phyloP scores from a whole-genome alignment of 176 grass and related monocot species.

The Tuctoria greenei region DNA sequence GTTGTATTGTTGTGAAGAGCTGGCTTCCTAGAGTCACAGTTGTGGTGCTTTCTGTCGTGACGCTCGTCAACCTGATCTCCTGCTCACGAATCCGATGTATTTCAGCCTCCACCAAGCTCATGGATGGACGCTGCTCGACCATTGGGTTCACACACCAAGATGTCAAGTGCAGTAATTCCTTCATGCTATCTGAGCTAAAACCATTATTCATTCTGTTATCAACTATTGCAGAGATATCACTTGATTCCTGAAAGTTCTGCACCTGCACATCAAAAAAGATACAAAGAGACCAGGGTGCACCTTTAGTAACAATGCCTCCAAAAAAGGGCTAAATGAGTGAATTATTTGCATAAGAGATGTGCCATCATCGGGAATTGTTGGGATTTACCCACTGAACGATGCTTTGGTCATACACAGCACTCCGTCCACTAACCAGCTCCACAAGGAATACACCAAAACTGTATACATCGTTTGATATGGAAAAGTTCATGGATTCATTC shows the following conservation, averaged over 20 bases:
- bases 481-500: slow-evolving; percentile 65
- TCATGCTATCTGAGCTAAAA: slow-evolving; percentile 75
- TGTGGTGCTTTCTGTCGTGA: slow-evolving; percentile 55
- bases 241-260: slow-evolving; percentile 62
- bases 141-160: slow-evolving; percentile 62
- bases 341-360: neutral
- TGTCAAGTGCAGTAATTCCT: slow-evolving; percentile 67
- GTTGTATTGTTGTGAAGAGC: slow-evolving; percentile 67
- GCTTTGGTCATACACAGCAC: slow-evolving; percentile 55
- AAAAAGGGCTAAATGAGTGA: neutral
- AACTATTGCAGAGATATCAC: slow-evolving; percentile 39
- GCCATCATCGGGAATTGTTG: neutral
- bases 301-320: neutral
- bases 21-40: slow-evolving; percentile 96
- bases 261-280: slow-evolving; percentile 43
- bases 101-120: slow-evolving; percentile 77
- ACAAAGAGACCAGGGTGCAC: neutral
- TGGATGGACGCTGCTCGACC: slow-evolving; percentile 57
- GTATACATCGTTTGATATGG: slow-evolving; percentile 76
- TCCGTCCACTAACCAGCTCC: slow-evolving; percentile 73
- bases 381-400: slow-evolving; percentile 69
- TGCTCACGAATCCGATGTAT: slow-evolving; percentile 71
- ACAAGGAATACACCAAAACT: slow-evolving; percentile 93
- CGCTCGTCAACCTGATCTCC: slow-evolving; percentile 74
- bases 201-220: slow-evolving; percentile 63